Conservation (phyloP, 257 asterid species). For the Avicennia marina region DNA sequence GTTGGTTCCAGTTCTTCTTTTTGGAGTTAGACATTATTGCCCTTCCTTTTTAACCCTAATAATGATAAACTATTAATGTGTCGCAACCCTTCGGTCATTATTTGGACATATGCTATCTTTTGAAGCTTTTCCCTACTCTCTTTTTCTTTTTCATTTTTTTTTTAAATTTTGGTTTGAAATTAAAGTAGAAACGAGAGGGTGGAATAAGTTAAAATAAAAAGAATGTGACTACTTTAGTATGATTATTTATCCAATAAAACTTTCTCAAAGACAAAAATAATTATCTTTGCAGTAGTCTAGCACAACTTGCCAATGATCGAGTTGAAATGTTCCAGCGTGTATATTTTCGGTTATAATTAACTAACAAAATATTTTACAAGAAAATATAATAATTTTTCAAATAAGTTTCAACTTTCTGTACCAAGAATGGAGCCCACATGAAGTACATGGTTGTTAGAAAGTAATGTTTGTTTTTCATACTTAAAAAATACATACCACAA, state of each 20-base stretch:
- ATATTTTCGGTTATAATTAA: neutral
- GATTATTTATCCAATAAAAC: too few relatives aligned
- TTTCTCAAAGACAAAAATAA: neutral
- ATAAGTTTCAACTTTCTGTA: too few relatives aligned
- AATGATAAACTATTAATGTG: too few relatives aligned
- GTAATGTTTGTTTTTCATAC: too few relatives aligned
- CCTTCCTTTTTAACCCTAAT: conserved; percentile 8
- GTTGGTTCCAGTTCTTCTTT: conserved; percentile 46
- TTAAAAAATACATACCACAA: too few relatives aligned
- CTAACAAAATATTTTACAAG: neutral
- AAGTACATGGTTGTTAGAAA: too few relatives aligned
- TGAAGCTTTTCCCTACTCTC: neutral
- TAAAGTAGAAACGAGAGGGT: conserved; percentile 2
- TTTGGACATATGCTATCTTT: conserved; percentile 14
- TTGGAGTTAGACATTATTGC: neutral
- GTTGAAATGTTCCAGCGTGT: neutral
- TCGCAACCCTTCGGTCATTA: conserved; percentile 8
- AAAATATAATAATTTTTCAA: too few relatives aligned
- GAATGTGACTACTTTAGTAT: conserved; percentile 12
- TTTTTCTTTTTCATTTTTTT: neutral
- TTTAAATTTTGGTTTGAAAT: neutral
- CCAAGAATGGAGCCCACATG: too few relatives aligned
- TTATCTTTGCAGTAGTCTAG: too few relatives aligned
- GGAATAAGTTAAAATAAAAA: conserved; percentile 8
- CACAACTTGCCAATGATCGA: neutral